Percentiles rank a stretch among this genome's conserved stretches.
Conservation (phyloP, 2,329 filamentous ascomycete genomes). For the Sclerotinia borealis region DNA sequence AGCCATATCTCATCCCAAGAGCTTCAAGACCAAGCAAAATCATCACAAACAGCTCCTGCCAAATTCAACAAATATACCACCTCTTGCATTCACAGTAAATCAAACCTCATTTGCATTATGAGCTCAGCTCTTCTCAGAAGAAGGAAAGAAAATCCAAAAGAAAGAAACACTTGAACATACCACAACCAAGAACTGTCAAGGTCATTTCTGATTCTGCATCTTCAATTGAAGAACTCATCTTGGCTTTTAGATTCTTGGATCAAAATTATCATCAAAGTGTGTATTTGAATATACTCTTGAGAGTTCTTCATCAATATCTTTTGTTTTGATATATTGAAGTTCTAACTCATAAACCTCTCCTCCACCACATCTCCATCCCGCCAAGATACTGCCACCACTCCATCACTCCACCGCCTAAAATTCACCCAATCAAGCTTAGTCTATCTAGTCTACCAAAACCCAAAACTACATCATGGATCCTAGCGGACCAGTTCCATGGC, state of each 20-base stretch:
- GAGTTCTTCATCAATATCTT: neutral
- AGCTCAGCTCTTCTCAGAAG: neutral
- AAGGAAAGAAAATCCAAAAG: neutral
- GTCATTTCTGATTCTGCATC: constrained; percentile 47
- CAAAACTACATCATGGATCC: constrained; percentile 4
- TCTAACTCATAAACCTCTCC: neutral
- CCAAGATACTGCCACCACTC: neutral
- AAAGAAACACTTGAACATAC: constrained; percentile 41
- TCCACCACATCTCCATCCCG: neutral
- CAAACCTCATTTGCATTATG: neutral
- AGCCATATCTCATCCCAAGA: neutral
- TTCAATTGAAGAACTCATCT: neutral
- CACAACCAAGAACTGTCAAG: constrained; percentile 75
- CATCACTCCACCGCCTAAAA: neutral
- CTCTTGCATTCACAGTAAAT: neutral
- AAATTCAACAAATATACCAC: neutral
- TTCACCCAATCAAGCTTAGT: neutral
- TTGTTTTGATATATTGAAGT: neutral
- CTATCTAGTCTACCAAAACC: no score
- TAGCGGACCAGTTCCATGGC: neutral
- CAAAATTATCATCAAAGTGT: neutral
- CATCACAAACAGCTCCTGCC: neutral
- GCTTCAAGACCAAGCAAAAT: neutral
- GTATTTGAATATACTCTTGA: neutral
- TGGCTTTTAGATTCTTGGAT: neutral